Percentiles rank a stretch among this genome's conserved stretches.
Evolutionary conservation across 179 eudicot species (phyloP).

Genomic region (Beta corolliflora): DNA sequence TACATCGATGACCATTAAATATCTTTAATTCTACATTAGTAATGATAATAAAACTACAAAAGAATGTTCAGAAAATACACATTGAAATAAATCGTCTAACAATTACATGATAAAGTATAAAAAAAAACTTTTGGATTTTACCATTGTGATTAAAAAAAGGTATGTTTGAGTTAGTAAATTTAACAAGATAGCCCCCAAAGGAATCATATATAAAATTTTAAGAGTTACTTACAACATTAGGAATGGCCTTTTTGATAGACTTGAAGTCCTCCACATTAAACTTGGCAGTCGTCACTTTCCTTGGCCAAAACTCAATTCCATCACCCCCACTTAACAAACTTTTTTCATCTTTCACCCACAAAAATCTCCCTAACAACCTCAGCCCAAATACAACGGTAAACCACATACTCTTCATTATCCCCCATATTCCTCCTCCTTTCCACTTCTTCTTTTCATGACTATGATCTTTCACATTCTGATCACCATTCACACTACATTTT

Average conservation of each 20-base stretch:
- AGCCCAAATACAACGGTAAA: conserved; percentile 34
- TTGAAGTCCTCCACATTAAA: conserved; percentile 54
- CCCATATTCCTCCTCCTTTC: conserved; percentile 17
- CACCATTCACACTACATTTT: background rate
- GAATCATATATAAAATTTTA: too few relatives aligned
- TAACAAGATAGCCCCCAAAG: too few relatives aligned
- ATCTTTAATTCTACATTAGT: too few relatives aligned
- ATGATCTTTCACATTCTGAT: background rate
- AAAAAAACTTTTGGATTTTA: too few relatives aligned
- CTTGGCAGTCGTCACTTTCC: conserved; percentile 57
- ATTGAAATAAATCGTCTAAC: too few relatives aligned
- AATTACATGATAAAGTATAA: too few relatives aligned
- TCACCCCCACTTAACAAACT: conserved; percentile 58
- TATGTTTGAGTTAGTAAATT: too few relatives aligned
- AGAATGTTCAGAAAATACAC: too few relatives aligned
- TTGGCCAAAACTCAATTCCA: conserved; percentile 69
- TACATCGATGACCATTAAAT: too few relatives aligned
- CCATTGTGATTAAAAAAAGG: too few relatives aligned
- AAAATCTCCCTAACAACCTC: conserved; percentile 34
- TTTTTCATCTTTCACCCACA: conserved; percentile 46
- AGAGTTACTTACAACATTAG: conserved; percentile 40
- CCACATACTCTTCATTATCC: conserved; percentile 30
- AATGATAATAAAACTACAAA: too few relatives aligned
- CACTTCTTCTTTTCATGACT: background rate
- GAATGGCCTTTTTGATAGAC: conserved; percentile 42